These are phyloP conservation scores for Mortierella sp. DNA, from an alignment of 371 early-diverging fungal genomes.

Conservation along the genomic window DNA sequence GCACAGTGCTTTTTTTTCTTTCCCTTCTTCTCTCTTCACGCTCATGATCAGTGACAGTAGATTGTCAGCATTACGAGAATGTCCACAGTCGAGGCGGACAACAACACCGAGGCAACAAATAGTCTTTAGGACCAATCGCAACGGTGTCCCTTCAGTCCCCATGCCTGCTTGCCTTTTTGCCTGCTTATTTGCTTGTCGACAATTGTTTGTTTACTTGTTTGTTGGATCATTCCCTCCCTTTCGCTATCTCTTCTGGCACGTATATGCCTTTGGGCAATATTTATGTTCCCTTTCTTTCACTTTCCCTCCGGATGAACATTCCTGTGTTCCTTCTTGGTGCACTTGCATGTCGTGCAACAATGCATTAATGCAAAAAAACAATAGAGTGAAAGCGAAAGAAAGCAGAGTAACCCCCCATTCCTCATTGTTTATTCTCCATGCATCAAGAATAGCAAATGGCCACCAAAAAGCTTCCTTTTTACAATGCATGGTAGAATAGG, in stretches of 20 bases:
- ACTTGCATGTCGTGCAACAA: not conserved
- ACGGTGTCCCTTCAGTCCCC: no score
- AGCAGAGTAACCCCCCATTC: not conserved
- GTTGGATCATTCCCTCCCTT: no score
- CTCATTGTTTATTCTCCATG: not conserved
- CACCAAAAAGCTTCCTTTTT: no score
- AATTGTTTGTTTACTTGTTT: no score
- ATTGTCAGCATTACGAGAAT: not conserved
- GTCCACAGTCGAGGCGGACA: no score
- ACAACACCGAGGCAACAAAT: no score
- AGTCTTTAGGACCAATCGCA: no score
- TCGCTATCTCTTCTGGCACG: no score
- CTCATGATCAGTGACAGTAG: not conserved
- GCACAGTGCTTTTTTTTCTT: not conserved
- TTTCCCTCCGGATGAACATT: not conserved
- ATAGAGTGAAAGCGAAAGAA: not conserved
- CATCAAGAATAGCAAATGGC: not conserved
- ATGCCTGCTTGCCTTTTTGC: no score
- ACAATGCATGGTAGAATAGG: not conserved
- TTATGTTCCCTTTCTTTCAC: no score
- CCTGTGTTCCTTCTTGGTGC: not conserved
- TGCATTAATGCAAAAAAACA: constrained; percentile 3
- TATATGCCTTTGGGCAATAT: no score
- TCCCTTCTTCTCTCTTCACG: not conserved
- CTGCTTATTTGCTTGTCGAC: no score